Evolutionary conservation across 2,329 filamentous ascomycete genomes (phyloP), one percentile per base, ranked within the genome.

Genomic region (Botryotinia calthae): DNA sequence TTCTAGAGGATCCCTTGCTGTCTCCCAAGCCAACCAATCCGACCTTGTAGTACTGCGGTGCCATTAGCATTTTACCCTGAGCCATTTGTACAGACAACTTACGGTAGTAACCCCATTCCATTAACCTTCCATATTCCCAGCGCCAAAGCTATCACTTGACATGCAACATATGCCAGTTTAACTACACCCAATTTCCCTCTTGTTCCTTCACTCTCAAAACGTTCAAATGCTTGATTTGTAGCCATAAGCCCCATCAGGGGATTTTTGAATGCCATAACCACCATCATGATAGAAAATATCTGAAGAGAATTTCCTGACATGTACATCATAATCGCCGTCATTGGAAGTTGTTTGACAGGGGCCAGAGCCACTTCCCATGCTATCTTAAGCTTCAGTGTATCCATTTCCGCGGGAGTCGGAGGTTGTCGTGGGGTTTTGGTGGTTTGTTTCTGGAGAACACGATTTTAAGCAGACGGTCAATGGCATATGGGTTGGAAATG

Each of bases 271-370:
- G 97, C 91, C 92, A 98, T 98, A 80, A 95, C 95, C 28, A 98
- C 95, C 95, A 98, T 99, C 94, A 98, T 98, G 84, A 99, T 98
- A 83, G 93, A 97, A 86, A 99, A 99, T 77, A 99, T 98, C 82
- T 99, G 96, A 64, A 99, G 89, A 75, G 93, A 94, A 85, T 98
- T 99, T 80, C 96, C 96, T 46, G 95, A 97, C 96, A 99, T 99
- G 87, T 99, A 99, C 94, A 98, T 98, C 91, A 98, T 98, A 82
- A 99, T 95, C 76, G 91, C 95, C 73, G 97, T 98, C 96, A 99
- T 99, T 73, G 96, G 96, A 64, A 99, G 87, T 81, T 92, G 91
- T 85, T 99, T 99, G 75, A 96, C 91, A 0, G 96, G 96, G 2
- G 92, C 95, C 65, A 99, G 89, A 59, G 96, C 95, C 62, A 99